Percentiles rank a stretch among this genome's conserved stretches.
Conservation (phyloP, 768 basidiomycete species). For the Suillus fuscotomentosus region DNA sequence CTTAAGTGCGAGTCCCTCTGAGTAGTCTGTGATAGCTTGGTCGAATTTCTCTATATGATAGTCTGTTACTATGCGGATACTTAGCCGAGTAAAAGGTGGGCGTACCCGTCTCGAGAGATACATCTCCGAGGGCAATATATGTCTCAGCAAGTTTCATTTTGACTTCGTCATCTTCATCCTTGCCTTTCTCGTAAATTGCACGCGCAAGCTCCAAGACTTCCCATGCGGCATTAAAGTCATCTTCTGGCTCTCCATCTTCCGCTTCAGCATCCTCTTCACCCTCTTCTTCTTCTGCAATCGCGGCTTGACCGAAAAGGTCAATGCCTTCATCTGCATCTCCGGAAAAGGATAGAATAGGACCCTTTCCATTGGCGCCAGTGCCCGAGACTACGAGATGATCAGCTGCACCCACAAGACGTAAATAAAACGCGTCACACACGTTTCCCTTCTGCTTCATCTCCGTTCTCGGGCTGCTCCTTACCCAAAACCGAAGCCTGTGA, state of each 20-base stretch:
- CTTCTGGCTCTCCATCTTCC: constrained; percentile 82
- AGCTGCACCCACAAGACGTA: neutral
- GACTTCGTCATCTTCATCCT: constrained; percentile 53
- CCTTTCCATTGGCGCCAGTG: constrained; percentile 38
- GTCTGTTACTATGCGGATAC: neutral
- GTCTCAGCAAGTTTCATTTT: constrained; percentile 88
- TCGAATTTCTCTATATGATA: constrained; percentile 82
- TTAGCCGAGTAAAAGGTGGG: neutral
- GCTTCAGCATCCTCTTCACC: constrained; percentile 58
- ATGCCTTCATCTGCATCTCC: constrained; percentile 76
- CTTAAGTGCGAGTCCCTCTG: constrained; percentile 74
- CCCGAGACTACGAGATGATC: constrained; percentile 25
- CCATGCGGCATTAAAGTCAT: constrained; percentile 98
- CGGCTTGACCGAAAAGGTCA: constrained; percentile 62
- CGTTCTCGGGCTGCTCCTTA: constrained; percentile 71
- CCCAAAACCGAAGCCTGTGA: constrained; percentile 84
- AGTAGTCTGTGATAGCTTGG: constrained; percentile 88
- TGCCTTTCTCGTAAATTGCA: constrained; percentile 74
- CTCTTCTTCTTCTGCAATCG: constrained; percentile 49
- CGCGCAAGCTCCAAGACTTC: constrained; percentile 95
- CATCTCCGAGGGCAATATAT: constrained; percentile 88
- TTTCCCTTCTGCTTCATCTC: constrained; percentile 41
- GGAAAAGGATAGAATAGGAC: constrained; percentile 73
- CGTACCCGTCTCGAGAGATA: constrained; percentile 94
- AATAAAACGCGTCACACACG: constrained; percentile 20